A percentile compares a stretch with the other conserved stretches of the same genome.
Conservation (phyloP, 2,329 filamentous ascomycete genomes). For the Colletotrichum spaethianum region DNA sequence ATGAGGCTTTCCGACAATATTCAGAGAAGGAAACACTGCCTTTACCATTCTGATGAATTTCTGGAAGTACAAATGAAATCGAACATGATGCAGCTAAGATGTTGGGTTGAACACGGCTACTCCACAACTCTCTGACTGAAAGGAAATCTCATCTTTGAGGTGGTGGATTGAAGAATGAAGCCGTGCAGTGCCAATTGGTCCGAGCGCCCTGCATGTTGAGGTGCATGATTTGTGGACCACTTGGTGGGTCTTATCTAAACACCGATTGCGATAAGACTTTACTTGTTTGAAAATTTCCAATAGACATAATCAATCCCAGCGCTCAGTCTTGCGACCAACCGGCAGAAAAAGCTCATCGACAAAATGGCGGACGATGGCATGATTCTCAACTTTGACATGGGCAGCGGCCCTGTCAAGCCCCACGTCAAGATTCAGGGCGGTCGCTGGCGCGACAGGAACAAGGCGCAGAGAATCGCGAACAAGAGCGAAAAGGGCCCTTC, state of each 20-base stretch:
- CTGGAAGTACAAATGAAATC: background rate
- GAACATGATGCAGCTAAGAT: background rate
- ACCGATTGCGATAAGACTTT: conserved; percentile 35
- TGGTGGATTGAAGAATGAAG: background rate
- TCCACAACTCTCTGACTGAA: background rate
- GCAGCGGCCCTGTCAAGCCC: conserved; percentile 74
- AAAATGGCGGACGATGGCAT: conserved; percentile 95
- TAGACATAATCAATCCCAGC: background rate
- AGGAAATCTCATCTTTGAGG: background rate
- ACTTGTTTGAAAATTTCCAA: conserved; percentile 35
- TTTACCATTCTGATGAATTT: no score
- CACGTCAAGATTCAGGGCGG: conserved; percentile 85
- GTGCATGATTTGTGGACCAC: background rate
- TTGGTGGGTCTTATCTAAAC: conserved; percentile 34
- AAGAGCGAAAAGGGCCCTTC: conserved; percentile 48
- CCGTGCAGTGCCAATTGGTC: background rate
- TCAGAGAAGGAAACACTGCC: fast-evolving
- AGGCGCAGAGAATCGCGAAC: conserved; percentile 76
- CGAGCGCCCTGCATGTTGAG: background rate
- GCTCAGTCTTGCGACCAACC: conserved; percentile 23
- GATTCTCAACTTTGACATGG: conserved; percentile 91
- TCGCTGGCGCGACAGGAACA: conserved; percentile 91
- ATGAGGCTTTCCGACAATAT: background rate
- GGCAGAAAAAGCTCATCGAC: conserved; percentile 20
- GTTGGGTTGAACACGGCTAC: background rate